phyloP scores from a whole-genome alignment of 2,329 filamentous ascomycete genomes.

The Calycina herbarum region DNA sequence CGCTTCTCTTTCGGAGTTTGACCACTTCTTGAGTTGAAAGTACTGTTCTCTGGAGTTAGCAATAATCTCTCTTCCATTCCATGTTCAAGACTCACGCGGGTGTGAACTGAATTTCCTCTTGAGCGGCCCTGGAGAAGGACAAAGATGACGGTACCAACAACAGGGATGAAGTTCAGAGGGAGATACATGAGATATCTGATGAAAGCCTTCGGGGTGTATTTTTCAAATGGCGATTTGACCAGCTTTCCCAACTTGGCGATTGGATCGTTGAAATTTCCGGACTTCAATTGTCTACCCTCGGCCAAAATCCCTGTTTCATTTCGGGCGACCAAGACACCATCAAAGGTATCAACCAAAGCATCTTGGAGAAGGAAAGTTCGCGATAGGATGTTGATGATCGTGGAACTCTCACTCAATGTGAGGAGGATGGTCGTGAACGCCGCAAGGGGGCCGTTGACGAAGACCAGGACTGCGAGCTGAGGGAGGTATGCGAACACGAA shows the following conservation, averaged over 20 bases:
- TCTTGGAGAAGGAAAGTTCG: slow-evolving; percentile 78
- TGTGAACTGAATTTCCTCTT: slow-evolving; percentile 46
- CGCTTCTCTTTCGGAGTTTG: slow-evolving; percentile 58
- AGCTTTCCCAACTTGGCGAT: slow-evolving; percentile 57
- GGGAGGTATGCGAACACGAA: slow-evolving; percentile 86
- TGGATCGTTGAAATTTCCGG: slow-evolving; percentile 51
- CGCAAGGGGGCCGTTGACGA: slow-evolving; percentile 82
- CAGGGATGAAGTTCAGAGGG: slow-evolving; percentile 88
- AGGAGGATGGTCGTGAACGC: slow-evolving; percentile 71
- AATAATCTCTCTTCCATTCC: background rate
- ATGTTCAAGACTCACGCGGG: slow-evolving; percentile 46
- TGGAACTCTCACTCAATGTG: slow-evolving; percentile 62
- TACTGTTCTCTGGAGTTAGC: slow-evolving; percentile 54
- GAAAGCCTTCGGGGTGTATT: slow-evolving; percentile 61
- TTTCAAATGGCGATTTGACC: slow-evolving; percentile 57
- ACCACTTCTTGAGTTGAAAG: slow-evolving; percentile 90
- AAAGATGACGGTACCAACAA: slow-evolving; percentile 82
- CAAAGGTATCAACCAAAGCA: slow-evolving; percentile 84
- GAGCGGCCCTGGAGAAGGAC: slow-evolving; percentile 68
- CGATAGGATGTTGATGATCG: slow-evolving; percentile 56
- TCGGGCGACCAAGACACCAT: slow-evolving; percentile 62
- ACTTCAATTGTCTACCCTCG: slow-evolving; percentile 71
- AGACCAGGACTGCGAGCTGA: slow-evolving; percentile 77
- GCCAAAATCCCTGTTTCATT: slow-evolving; percentile 63
- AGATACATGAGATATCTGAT: slow-evolving; percentile 71